Evolutionary conservation across 2,329 filamentous ascomycete species (phyloP), one percentile per base, ranked within the genome.

Genomic region (Basipetospora chlamydospora): DNA sequence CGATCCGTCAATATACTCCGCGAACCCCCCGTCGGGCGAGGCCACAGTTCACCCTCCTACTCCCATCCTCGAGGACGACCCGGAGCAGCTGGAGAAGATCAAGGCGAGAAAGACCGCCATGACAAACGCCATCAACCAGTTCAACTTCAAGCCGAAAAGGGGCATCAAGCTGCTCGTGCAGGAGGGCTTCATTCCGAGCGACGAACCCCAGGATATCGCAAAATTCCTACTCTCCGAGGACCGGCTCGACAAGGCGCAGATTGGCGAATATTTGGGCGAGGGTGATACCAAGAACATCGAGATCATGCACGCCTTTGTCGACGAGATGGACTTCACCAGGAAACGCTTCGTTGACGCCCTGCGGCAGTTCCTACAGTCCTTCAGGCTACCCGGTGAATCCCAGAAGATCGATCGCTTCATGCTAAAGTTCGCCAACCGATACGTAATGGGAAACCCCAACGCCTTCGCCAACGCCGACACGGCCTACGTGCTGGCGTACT

Each of bases 391-490:
- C 0, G 90, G 90, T 42, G 90, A 98, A 58, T 87, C 87, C 0
- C 90, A 98, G 54, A 98, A 98, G 63, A 98, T 98, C 46, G 90
- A 98, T 73, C 83, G 90, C 33, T 93, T 96, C 59, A 96, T 98
- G 90, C 64, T 98, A 46, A 98, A 98, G 56, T 98, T 96, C 59
- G 90, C 90, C 8, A 88, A 96, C 56, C 78, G 88, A 41, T 98
- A 98, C 54, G 82, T 93, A 35, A 80, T 79, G 41, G 87, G 87
- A 21, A 98, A 98, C 47, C 90, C 90, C 0, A 94, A 94, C 51
- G 88, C 90, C 1, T 98, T 94, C 56, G 90, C 90, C 25, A 98
- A 96, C 50, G 92, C 90, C 2, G 92, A 98, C 54, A 98, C 92
- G 0, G 88, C 90, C 11, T 98, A 98, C 47, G 85, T 98, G 7